phyloP scores from a whole-genome alignment of 768 basidiomycete genomes.

The Pleurotus tuoliensis region DNA sequence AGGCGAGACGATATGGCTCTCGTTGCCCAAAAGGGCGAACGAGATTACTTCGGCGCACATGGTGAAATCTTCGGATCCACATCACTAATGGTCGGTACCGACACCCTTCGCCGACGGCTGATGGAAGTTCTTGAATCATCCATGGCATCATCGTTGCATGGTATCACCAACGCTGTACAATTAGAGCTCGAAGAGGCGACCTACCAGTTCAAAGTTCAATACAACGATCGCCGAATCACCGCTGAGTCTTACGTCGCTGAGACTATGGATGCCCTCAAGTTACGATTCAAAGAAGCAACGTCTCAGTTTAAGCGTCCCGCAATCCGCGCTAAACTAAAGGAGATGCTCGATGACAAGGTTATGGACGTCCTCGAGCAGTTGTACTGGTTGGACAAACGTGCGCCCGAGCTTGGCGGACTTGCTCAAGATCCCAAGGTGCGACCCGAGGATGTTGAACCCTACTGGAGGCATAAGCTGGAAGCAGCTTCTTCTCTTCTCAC shows the following conservation, averaged over 20 bases:
- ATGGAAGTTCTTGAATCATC: conserved; percentile 98
- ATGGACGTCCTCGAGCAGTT: conserved; percentile 97
- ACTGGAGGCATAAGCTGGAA: conserved; percentile 96
- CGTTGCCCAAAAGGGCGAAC: conserved; percentile 53
- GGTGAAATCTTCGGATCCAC: conserved; percentile 57
- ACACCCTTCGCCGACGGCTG: conserved; percentile 81
- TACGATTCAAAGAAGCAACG: conserved; percentile 82
- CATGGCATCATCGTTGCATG: conserved; percentile 94
- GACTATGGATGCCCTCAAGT: conserved; percentile 90
- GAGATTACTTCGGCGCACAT: conserved; percentile 64
- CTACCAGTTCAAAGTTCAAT: conserved; percentile 99
- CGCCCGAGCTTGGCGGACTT: conserved; percentile 67
- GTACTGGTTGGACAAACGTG: conserved; percentile 93
- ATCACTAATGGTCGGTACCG: conserved; percentile 85
- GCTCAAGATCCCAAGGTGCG: conserved; percentile 67
- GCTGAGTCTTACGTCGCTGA: conserved; percentile 98
- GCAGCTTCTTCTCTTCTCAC: conserved; percentile 91
- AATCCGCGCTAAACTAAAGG: conserved; percentile 84
- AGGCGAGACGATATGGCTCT: conserved; percentile 45
- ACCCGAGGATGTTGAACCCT: conserved; percentile 76
- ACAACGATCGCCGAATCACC: conserved; percentile 92
- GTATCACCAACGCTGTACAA: conserved; percentile 96
- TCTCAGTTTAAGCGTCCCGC: conserved; percentile 84
- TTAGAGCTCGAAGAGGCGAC: conserved; percentile 95
- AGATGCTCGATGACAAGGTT: conserved; percentile 92